Percentiles rank a stretch among this genome's conserved stretches.
phyloP scores from a whole-genome alignment of 225 moss, liverwort and hornwort genomes.

The Polytrichum formosum region DNA sequence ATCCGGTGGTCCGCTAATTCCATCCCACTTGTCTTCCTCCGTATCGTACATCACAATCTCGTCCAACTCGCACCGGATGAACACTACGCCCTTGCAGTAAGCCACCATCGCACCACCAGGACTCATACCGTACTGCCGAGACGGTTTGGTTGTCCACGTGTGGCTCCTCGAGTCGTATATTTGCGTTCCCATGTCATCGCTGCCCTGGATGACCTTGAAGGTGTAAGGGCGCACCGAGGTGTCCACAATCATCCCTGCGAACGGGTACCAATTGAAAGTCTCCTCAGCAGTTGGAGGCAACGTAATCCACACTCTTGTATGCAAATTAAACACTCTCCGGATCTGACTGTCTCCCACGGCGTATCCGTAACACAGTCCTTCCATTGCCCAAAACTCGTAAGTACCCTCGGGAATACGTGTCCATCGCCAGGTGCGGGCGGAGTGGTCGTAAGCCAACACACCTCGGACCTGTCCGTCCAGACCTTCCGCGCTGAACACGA shows the following conservation, averaged over 20 bases:
- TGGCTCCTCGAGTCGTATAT: slow-evolving; percentile 11
- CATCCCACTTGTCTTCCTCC: slow-evolving; percentile 5
- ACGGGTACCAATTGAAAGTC: not conserved
- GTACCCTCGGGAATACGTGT: slow-evolving; percentile 25
- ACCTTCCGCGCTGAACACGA: slow-evolving; percentile 27
- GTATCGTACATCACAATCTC: slow-evolving; percentile 13
- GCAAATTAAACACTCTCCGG: slow-evolving; percentile 10
- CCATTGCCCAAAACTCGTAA: slow-evolving; percentile 20
- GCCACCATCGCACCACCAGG: slow-evolving; percentile 13
- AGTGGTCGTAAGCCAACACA: slow-evolving; percentile 23
- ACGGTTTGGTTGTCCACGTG: slow-evolving; percentile 15
- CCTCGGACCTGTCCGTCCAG: slow-evolving; percentile 34
- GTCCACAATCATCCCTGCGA: slow-evolving; percentile 14
- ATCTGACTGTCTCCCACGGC: too few species aligned
- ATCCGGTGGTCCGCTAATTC: slow-evolving; percentile 1
- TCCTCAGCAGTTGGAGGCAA: slow-evolving; percentile 7
- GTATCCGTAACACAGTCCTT: slow-evolving; percentile 11
- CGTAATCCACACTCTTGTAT: slow-evolving; percentile 17
- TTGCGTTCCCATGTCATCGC: not conserved
- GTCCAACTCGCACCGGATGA: slow-evolving; percentile 16
- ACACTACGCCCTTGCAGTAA: slow-evolving; percentile 17
- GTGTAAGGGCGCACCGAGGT: slow-evolving; percentile 5
- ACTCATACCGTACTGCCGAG: slow-evolving; percentile 5
- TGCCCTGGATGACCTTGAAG: slow-evolving; percentile 9
- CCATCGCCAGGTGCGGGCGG: slow-evolving; percentile 25